phyloP scores from a whole-genome alignment of 345 rosid genomes.

The Zanthoxylum bungeanum region DNA sequence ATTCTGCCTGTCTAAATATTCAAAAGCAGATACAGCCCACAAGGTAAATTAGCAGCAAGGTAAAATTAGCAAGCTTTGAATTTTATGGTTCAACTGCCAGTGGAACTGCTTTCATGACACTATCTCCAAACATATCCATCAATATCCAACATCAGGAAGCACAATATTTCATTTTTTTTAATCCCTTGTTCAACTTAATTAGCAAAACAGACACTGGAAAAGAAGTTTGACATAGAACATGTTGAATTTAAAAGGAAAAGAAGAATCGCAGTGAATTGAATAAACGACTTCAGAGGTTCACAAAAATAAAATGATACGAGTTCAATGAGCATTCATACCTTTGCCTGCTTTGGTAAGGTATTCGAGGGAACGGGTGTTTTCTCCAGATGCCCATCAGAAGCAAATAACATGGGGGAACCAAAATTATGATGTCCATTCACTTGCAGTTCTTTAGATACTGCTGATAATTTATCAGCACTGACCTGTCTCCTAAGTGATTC shows the following conservation, averaged over 20 bases:
- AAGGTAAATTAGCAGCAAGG: not conserved
- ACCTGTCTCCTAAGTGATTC: conserved; percentile 68
- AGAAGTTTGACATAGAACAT: not conserved
- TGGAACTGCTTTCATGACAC: not conserved
- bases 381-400: conserved; percentile 44
- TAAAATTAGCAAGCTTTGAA: not conserved
- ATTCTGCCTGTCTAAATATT: not conserved
- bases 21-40: not conserved
- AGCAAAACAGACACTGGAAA: not conserved
- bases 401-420: conserved; percentile 41
- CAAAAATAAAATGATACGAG: not conserved
- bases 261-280: not conserved
- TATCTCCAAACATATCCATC: not conserved
- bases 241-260: not conserved
- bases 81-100: not conserved
- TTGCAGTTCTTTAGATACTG: conserved; percentile 45
- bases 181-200: not conserved
- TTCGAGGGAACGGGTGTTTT: conserved; percentile 35
- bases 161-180: not conserved
- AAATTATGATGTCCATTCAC: conserved; percentile 42
- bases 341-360: conserved; percentile 37
- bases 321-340: conserved; percentile 26
- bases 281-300: not conserved
- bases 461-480: conserved; percentile 37
- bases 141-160: not conserved